phyloP scores from a whole-genome alignment of 129 eudicot species.

The Chrysanthemum lavandulifolium region DNA sequence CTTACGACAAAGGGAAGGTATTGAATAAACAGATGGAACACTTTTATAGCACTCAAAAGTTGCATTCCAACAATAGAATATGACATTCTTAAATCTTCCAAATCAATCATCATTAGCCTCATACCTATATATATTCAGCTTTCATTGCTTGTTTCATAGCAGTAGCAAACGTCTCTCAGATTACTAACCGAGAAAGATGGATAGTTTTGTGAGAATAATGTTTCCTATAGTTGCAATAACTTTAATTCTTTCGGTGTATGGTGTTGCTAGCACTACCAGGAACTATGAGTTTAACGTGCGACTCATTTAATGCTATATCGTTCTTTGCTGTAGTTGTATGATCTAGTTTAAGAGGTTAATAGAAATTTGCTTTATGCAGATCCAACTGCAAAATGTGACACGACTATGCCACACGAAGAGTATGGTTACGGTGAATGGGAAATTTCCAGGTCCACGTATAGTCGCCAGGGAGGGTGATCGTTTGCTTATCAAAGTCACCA shows the following conservation, averaged over 20 bases:
- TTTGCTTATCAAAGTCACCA: constrained; percentile 10
- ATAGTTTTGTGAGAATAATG: neutral
- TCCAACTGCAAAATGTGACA: constrained; percentile 21
- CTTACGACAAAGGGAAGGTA: constrained; percentile 15
- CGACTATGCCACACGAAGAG: constrained; percentile 34
- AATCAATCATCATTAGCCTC: neutral
- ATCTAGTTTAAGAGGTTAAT: neutral
- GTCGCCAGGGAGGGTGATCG: constrained; percentile 16
- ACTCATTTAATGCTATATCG: neutral
- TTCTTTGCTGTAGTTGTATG: neutral
- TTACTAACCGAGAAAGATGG: neutral
- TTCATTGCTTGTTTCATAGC: neutral
- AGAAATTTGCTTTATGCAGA: neutral
- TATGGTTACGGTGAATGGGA: constrained; percentile 22
- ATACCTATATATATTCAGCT: constrained; percentile 7
- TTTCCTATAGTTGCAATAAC: constrained; percentile 14
- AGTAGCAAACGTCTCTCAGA: neutral
- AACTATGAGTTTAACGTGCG: constrained; percentile 18
- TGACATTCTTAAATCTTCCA: neutral
- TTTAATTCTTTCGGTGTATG: neutral
- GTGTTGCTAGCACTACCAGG: constrained; percentile 5
- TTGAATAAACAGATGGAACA: constrained; percentile 4
- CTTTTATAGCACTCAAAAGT: constrained; percentile 18
- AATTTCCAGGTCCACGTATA: constrained; percentile 36
- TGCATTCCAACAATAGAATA: constrained; percentile 15